Evolutionary conservation across 148 eudicot genomes (phyloP).

Genomic region (Linanthus parryae): DNA sequence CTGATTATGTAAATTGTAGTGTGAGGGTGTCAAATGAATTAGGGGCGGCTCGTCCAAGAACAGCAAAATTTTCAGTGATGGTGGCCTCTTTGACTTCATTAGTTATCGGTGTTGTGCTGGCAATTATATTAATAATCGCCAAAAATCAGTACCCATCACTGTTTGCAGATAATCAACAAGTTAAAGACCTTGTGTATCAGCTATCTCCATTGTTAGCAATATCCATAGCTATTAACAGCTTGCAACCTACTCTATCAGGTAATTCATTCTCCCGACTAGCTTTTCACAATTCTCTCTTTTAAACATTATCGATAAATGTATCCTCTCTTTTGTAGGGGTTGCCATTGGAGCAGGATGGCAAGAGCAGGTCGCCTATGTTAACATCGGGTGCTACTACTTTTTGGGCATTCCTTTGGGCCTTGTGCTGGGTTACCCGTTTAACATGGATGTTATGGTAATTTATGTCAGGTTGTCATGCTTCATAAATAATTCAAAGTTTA

Average conservation of each 20-base stretch:
- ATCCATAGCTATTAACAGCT: slow-evolving; percentile 26
- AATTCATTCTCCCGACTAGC: too few relatives aligned
- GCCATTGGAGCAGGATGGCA: slow-evolving; percentile 20
- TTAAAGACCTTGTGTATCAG: slow-evolving; percentile 18
- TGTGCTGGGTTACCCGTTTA: background rate
- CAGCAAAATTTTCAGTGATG: slow-evolving; percentile 32
- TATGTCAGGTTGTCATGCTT: too few relatives aligned
- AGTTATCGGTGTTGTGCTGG: slow-evolving; percentile 14
- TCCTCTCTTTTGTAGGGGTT: slow-evolving; percentile 15
- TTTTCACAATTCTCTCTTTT: too few relatives aligned
- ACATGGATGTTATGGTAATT: slow-evolving; percentile 12
- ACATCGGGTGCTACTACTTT: slow-evolving; percentile 11
- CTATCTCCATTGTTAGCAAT: slow-evolving; percentile 28
- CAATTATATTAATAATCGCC: slow-evolving; percentile 16
- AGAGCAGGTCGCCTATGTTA: slow-evolving; percentile 10
- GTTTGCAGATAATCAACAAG: slow-evolving; percentile 18
- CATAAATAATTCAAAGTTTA: too few relatives aligned
- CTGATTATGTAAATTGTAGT: too few relatives aligned
- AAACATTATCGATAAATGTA: too few relatives aligned
- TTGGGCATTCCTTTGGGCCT: slow-evolving; percentile 13
- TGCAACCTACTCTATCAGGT: slow-evolving; percentile 31
- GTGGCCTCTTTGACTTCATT: slow-evolving; percentile 23
- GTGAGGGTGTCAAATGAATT: slow-evolving; percentile 46
- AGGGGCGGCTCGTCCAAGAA: slow-evolving; percentile 35
- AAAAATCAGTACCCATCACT: slow-evolving; percentile 21